Base-by-base conservation (phyloP, 768 basidiomycete genomes). In the Leccinum subtestaceum region DNA sequence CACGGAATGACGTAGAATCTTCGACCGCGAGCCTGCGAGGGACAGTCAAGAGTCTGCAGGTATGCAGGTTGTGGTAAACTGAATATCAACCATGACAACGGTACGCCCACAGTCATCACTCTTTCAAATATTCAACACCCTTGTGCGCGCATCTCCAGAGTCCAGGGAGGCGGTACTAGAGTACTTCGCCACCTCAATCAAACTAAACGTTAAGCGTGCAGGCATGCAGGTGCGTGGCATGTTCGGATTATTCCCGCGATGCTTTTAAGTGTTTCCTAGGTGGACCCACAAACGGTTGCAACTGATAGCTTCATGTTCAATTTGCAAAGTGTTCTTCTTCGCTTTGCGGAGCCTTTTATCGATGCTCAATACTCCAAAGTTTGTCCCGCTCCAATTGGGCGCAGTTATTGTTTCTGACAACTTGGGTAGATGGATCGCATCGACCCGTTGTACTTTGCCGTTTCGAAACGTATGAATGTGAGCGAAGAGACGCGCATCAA, bases 271-370 rank as follows among this genome's bases (percentile, higher is more conserved):
- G n/a, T 8, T 7, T 48, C 43, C 36, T 57, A 93, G 85, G 91
- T 97, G 32, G 92, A 98, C 58, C 83, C 86, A 1, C 81, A 83
- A 10, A 93, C 91, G 0, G 95, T 98, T 11, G 85, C 95, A 1
- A 86, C 86, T 1, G 96, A 99, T 69, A 87, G 91, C 57, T 98
- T 94, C 72, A 90, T 99, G 88, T 81, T 91, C 59, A 98, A 98
- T 65, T 67, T 95, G 32, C 91, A 95, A 64, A 80, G 80, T n/a
- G 76, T 97, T 13, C 74, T 98, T 23, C 79, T 94, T 50, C 84
- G 86, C 13, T 89, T 99, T 66, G 88, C 93, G 29, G 93, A 95
- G 64, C 96, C 96, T 0, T 96, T 98, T 67, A 93, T 98, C 81
- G 96, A 98, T 70, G 86, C 91, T 1, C 84, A 81, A 55, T 98